These are phyloP conservation scores for Clathrospora elynae DNA, from an alignment of 2,329 filamentous ascomycete genomes.

Conservation along the genomic window DNA sequence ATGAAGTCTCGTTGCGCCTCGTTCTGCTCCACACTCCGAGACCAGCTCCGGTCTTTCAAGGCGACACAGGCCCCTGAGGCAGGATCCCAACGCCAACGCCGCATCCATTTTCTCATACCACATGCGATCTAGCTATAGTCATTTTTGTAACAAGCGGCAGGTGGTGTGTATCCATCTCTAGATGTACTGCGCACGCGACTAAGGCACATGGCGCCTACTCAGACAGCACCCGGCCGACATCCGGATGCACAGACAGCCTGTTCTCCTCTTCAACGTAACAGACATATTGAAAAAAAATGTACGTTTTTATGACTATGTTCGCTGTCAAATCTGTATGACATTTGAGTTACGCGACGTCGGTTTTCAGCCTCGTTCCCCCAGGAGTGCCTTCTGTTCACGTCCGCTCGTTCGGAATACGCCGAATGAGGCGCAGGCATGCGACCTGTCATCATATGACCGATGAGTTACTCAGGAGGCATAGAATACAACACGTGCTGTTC, in stretches of 20 bases:
- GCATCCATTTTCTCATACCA: background rate
- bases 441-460: background rate
- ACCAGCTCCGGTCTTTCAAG: too few species aligned
- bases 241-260: too few species aligned
- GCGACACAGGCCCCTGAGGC: too few species aligned
- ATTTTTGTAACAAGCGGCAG: background rate
- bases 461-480: slow-evolving; percentile 13
- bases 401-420: background rate
- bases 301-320: too few species aligned
- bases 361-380: background rate
- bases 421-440: background rate
- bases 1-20: too few species aligned
- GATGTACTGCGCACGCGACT: background rate
- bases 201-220: slow-evolving; percentile 1
- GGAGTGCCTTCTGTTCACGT: background rate
- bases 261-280: background rate
- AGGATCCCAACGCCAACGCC: too few species aligned
- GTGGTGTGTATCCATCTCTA: background rate
- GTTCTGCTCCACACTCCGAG: too few species aligned
- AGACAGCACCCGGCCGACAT: background rate
- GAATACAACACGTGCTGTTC: slow-evolving; percentile 9
- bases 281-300: too few species aligned
- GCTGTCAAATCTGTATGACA: background rate
- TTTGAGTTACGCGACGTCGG: background rate
- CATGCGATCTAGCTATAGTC: background rate